Conservation (phyloP, 441 rosid species). For the Breynia disticha region DNA sequence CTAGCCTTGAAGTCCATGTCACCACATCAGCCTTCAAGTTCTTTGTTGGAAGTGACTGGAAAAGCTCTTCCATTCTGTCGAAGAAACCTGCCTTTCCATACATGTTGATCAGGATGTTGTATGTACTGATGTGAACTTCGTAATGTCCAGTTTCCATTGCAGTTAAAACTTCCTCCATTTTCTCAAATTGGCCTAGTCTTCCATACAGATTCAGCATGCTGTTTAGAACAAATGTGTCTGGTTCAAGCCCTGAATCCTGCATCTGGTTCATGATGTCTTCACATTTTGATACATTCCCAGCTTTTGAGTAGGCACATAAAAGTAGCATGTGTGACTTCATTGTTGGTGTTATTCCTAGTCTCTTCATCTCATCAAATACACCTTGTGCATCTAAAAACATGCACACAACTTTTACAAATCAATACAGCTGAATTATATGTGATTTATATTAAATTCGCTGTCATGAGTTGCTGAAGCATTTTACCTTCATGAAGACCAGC, state of each 20-base stretch:
- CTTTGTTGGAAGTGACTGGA: constrained; percentile 31
- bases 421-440: background rate
- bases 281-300: constrained; percentile 53
- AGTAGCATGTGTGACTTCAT: constrained; percentile 96
- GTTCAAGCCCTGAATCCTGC: constrained; percentile 62
- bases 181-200: constrained; percentile 54
- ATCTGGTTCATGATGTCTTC: constrained; percentile 61
- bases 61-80: constrained; percentile 57
- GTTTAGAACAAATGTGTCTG: constrained; percentile 71
- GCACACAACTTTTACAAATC: background rate
- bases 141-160: constrained; percentile 63
- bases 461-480: constrained; percentile 6
- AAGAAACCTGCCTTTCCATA: constrained; percentile 74
- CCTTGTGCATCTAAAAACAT: constrained; percentile 57
- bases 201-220: constrained; percentile 83
- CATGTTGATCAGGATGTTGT: constrained; percentile 74
- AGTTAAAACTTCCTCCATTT: constrained; percentile 61
- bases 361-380: constrained; percentile 74
- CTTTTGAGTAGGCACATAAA: constrained; percentile 64
- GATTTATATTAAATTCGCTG: too few relatives aligned
- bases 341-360: constrained; percentile 60
- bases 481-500: constrained; percentile 76
- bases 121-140: constrained; percentile 57
- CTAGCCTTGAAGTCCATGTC: constrained; percentile 83
- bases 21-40: constrained; percentile 60